phyloP scores from a whole-genome alignment of 108 stramenopile genomes.

The Chaetoceros tenuissimus region DNA sequence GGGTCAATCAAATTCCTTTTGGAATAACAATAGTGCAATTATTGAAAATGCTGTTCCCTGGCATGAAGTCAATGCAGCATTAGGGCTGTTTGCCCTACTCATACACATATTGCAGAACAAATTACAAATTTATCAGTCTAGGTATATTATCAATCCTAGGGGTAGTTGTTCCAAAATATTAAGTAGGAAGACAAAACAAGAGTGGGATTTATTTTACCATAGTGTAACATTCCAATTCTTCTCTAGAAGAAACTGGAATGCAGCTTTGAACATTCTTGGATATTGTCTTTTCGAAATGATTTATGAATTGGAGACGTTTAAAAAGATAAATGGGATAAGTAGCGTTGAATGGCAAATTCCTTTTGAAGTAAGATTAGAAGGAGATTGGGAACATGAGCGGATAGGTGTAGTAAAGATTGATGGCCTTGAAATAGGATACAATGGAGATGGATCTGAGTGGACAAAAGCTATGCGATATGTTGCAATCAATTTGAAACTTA shows the following conservation, averaged over 20 bases:
- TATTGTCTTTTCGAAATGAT: not conserved
- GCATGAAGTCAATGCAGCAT: constrained; percentile 76
- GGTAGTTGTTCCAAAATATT: constrained; percentile 72
- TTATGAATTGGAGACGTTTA: not conserved
- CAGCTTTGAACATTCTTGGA: constrained; percentile 42
- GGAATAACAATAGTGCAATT: not conserved
- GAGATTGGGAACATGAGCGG: not conserved
- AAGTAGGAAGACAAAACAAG: constrained; percentile 24
- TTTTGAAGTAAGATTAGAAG: not conserved
- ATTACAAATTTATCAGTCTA: constrained; percentile 1
- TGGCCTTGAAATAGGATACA: not conserved
- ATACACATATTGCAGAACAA: constrained; percentile 44
- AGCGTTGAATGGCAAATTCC: not conserved
- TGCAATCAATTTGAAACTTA: constrained; percentile 68
- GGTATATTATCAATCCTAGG: constrained; percentile 44
- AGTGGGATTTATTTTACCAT: not conserved
- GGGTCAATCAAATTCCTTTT: not conserved
- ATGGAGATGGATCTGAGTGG: constrained; percentile 49
- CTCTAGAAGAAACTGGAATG: constrained; percentile 72
- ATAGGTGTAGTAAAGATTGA: not conserved
- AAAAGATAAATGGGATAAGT: not conserved
- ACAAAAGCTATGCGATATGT: constrained; percentile 73
- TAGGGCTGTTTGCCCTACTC: constrained; percentile 66
- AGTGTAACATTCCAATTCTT: constrained; percentile 28
- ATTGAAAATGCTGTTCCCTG: constrained; percentile 35